Base-by-base conservation (phyloP, 352 stramenopile genomes). In the Pythium plurisporium region DNA sequence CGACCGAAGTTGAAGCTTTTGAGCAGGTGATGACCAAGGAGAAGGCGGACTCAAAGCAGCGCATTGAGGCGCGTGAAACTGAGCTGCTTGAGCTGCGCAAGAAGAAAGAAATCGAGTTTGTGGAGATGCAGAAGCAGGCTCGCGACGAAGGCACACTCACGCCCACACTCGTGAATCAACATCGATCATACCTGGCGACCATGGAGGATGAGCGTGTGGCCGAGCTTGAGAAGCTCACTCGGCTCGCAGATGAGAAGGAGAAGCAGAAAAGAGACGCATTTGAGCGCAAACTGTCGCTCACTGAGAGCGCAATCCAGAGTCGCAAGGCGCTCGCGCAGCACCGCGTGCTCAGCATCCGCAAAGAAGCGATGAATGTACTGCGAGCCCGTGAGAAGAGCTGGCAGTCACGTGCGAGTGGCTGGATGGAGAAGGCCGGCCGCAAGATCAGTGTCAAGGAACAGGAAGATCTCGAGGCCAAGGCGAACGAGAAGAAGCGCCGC, bases 371-470 rank as follows among this genome's bases (percentile, higher is more conserved):
- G 65, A 79, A 82, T 12, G 77, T 76, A 63, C 65, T 95, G 25
- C 79, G 79, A 17, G 55, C 53, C 37, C 70, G 78, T 23, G 91
- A 98, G 55, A 89, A 66, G 10, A 74, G 72, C 15, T 97, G 91
- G 87, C 91, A 97, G 62, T 64, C 73, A 43, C 74, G 80, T 19
- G 76, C 82, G 1, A 65, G 65, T 11, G 84, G 75, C 15, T 98
- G 90, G 85, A 79, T 97, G 49, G 84, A 95, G 29, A 87, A 83
- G 17, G 90, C 88, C 6, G 79, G 67, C 8, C 78, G 87, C 29
- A 98, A 98, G 66, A 79, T 97, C 59, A 70, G 91, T 7, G 74
- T 96, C 30, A 97, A 97, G 65, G 79, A 94, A 68, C 76, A 91
- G 55, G 87, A 97, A 64, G 88, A 97, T 62, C 72, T 74, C 9